Evolutionary conservation across 495 filamentous ascomycete species (phyloP).

Genomic region (Bathelium albidoporum): DNA sequence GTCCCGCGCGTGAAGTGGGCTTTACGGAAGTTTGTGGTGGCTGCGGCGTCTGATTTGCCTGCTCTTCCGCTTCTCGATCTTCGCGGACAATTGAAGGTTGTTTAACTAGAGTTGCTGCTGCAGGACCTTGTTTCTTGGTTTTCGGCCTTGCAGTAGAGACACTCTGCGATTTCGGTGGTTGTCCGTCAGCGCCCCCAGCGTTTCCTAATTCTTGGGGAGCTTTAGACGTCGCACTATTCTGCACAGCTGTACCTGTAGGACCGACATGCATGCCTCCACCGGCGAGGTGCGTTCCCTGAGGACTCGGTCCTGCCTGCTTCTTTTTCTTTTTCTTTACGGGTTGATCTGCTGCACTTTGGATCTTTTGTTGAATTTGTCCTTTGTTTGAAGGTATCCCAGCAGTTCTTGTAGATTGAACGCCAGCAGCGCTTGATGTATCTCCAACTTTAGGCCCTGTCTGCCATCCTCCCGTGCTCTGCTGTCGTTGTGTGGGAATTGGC

Average conservation of each 20-base stretch:
- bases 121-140: neutral
- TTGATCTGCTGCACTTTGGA: constrained; percentile 39
- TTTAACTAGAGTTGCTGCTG: constrained; percentile 28
- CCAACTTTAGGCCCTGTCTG: neutral
- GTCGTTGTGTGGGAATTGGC: neutral
- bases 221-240: neutral
- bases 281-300: constrained; percentile 38
- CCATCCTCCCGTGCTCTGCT: neutral
- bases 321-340: constrained; percentile 48
- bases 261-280: constrained; percentile 28
- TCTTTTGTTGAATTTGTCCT: constrained; percentile 24
- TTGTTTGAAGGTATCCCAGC: neutral
- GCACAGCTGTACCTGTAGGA: constrained; percentile 32
- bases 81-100: constrained; percentile 55
- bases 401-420: neutral
- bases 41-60: constrained; percentile 7
- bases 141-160: neutral
- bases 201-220: neutral
- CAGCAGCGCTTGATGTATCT: neutral
- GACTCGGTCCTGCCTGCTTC: constrained; percentile 26
- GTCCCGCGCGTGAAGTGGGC: constrained; percentile 6
- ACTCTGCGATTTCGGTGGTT: neutral
- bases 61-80: constrained; percentile 43
- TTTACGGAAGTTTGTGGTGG: constrained; percentile 12
- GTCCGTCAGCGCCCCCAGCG: neutral